Conservation (phyloP, 2,329 filamentous ascomycete genomes). For the Fusarium sp. region DNA sequence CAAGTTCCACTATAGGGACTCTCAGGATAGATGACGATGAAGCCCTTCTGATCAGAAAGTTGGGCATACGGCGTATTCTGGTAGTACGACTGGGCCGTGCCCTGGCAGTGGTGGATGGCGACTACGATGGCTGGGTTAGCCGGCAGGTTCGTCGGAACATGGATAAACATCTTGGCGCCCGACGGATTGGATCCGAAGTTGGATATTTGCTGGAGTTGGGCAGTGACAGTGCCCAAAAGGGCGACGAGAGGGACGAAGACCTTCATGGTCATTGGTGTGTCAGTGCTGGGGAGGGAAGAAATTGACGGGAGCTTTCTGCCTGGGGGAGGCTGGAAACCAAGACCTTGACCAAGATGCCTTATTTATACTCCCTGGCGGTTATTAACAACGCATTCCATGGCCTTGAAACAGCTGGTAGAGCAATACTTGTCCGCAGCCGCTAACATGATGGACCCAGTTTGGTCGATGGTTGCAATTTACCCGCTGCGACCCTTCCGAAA, state of each 20-base stretch:
- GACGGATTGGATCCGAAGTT: neutral
- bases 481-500: neutral
- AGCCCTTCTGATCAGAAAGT: neutral
- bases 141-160: neutral
- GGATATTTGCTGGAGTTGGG: neutral
- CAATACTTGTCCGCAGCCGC: neutral
- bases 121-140: neutral
- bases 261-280: neutral
- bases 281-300: neutral
- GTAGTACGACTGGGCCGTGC: neutral
- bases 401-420: neutral
- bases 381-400: neutral
- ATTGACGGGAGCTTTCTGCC: neutral
- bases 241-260: neutral
- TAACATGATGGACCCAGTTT: neutral
- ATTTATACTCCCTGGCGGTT: neutral
- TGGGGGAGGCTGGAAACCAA: neutral
- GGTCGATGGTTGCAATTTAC: neutral
- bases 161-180: neutral
- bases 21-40: neutral
- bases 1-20: neutral
- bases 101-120: neutral
- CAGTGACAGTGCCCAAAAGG: neutral
- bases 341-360: neutral
- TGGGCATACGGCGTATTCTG: neutral